Conservation (phyloP, 495 filamentous ascomycete genomes). For the Parathielavia hyrcaniae region DNA sequence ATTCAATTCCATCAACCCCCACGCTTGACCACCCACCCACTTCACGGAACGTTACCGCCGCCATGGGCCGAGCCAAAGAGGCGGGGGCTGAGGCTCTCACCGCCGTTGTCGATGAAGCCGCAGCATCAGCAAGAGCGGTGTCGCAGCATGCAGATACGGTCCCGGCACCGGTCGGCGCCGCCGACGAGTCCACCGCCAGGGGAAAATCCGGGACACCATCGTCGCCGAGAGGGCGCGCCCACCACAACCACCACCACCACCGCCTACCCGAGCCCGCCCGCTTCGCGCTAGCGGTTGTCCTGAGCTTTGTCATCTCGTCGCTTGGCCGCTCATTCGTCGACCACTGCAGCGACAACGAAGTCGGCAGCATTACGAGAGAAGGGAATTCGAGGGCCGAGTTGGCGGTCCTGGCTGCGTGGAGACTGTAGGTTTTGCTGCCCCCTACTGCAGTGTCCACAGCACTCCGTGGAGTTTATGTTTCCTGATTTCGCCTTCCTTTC, state of each 20-base stretch:
- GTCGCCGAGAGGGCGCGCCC: conserved; percentile 5
- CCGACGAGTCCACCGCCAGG: conserved; percentile 5
- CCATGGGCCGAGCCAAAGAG: conserved; percentile 17
- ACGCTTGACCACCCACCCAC: not conserved
- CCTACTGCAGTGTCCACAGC: conserved; percentile 1
- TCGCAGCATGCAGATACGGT: conserved; percentile 2
- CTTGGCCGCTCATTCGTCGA: conserved; percentile 51
- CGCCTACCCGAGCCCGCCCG: conserved; percentile 50
- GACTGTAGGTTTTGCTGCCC: conserved; percentile 46
- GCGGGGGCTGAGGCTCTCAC: conserved; percentile 18
- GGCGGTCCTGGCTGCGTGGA: conserved; percentile 58
- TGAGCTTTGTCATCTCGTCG: conserved; percentile 56
- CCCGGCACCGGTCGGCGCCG: not conserved
- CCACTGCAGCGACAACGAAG: conserved; percentile 46
- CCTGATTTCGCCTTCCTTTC: conserved; percentile 14
- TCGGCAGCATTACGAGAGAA: conserved; percentile 56
- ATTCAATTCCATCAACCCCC: not conserved
- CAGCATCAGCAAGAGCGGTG: not conserved
- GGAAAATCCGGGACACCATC: not conserved
- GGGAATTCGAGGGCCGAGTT: conserved; percentile 56
- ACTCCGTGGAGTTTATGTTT: not conserved
- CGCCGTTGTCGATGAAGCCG: conserved; percentile 13
- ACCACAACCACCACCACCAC: too few species aligned
- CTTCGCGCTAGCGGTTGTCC: conserved; percentile 56
- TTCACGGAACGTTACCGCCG: not conserved